These are phyloP conservation scores for Zymoseptoria brevis DNA, from an alignment of 2,329 filamentous ascomycete species.

Conservation along the genomic window DNA sequence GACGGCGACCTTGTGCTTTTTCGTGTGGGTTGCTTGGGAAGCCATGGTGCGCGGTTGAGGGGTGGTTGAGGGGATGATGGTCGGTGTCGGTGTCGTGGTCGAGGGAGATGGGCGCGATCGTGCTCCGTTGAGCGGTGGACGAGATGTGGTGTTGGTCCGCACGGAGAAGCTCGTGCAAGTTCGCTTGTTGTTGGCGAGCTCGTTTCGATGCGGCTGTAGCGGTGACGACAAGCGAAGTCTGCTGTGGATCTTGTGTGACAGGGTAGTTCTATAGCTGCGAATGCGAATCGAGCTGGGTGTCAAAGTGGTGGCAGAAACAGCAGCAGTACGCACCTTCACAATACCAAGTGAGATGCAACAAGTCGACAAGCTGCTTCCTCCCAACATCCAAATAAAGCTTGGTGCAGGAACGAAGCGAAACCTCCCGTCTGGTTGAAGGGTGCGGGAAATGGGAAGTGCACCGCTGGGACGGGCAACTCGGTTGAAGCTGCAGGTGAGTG, in stretches of 20 bases:
- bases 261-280: background rate
- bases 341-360: too few relatives aligned
- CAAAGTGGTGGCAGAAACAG: background rate
- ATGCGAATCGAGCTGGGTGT: too few relatives aligned
- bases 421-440: background rate
- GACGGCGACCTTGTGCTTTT: constrained; percentile 87
- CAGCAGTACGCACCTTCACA: background rate
- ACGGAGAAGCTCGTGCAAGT: background rate
- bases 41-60: constrained; percentile 34
- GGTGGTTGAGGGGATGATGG: background rate
- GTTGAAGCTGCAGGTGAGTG: background rate
- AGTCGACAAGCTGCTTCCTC: too few relatives aligned
- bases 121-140: background rate
- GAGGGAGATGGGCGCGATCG: too few relatives aligned
- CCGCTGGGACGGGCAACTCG: background rate
- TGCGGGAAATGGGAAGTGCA: background rate
- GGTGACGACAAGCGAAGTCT: background rate
- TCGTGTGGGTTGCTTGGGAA: constrained; percentile 45
- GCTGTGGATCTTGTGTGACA: background rate
- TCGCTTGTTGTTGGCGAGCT: background rate
- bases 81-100: background rate
- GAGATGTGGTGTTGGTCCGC: background rate
- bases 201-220: background rate
- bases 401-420: background rate
- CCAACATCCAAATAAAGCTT: background rate